Conservation (phyloP, 345 rosid species). For the Raphanus sativus region DNA sequence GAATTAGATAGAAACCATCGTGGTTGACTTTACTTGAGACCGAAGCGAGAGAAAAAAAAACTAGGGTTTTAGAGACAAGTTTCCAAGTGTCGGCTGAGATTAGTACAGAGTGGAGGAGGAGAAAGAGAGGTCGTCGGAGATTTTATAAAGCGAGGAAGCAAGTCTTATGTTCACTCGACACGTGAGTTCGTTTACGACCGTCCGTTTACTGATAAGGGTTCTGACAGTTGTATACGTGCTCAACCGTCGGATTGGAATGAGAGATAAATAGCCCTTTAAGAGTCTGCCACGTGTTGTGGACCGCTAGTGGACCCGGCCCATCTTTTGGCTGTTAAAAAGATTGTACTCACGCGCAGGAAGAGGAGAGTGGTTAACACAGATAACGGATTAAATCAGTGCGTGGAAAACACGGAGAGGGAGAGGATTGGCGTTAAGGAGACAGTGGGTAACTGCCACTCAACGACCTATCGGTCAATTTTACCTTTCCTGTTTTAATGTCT, state of each 20-base stretch:
- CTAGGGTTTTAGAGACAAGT: conserved; percentile 44
- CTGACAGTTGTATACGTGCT: conserved; percentile 33
- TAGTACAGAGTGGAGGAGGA: conserved; percentile 24
- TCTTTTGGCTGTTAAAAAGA: neutral
- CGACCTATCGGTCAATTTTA: conserved; percentile 36
- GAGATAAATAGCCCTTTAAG: conserved; percentile 21
- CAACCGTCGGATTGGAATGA: conserved; percentile 39
- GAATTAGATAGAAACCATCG: conserved; percentile 14
- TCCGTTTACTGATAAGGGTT: conserved; percentile 40
- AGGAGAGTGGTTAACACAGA: neutral
- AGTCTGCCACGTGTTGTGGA: conserved; percentile 41
- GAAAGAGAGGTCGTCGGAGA: conserved; percentile 35
- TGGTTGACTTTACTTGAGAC: conserved; percentile 15
- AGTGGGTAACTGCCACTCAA: conserved; percentile 44
- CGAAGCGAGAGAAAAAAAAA: neutral
- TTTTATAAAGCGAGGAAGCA: conserved; percentile 36
- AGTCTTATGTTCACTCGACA: conserved; percentile 31
- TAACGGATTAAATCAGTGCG: neutral
- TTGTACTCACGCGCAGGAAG: neutral
- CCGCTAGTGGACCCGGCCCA: conserved; percentile 38
- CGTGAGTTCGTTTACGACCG: conserved; percentile 25
- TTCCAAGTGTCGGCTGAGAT: conserved; percentile 30
- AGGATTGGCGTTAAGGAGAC: conserved; percentile 8
- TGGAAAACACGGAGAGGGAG: neutral
- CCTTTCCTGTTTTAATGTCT: neutral